phyloP scores from a whole-genome alignment of 768 basidiomycete genomes.

The Boletus subparvulus region DNA sequence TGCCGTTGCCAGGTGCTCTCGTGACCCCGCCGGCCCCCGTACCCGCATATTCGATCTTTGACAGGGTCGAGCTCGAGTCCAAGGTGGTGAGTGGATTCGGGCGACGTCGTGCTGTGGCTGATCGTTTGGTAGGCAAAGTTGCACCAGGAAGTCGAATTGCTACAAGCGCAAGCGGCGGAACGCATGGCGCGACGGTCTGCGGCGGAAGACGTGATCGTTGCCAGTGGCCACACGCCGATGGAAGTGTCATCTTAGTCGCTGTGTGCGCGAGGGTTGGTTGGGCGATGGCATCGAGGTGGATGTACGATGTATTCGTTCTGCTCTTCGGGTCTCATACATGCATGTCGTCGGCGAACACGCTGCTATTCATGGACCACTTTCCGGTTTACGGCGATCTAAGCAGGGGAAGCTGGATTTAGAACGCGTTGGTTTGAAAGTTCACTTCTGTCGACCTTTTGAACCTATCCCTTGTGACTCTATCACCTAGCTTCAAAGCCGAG shows the following conservation, averaged over 20 bases:
- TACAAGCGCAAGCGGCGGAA: slow-evolving; percentile 50
- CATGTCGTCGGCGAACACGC: background rate
- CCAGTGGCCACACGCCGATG: slow-evolving; percentile 32
- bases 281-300: background rate
- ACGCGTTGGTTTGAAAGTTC: background rate
- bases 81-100: slow-evolving; percentile 46
- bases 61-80: slow-evolving; percentile 53
- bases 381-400: background rate
- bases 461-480: background rate
- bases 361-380: background rate
- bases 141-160: slow-evolving; percentile 54
- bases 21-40: slow-evolving; percentile 37
- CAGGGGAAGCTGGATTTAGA: background rate
- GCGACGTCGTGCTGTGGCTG: background rate
- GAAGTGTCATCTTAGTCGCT: slow-evolving; percentile 22
- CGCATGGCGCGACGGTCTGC: slow-evolving; percentile 37
- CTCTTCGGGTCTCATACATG: background rate
- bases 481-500: background rate
- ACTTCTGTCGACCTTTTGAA: background rate
- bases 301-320: background rate
- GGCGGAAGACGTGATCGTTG: slow-evolving; percentile 30
- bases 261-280: background rate
- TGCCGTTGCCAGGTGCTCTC: slow-evolving; percentile 41
- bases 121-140: slow-evolving; percentile 48
- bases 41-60: slow-evolving; percentile 63